phyloP scores from a whole-genome alignment of 2,329 filamentous ascomycete species.

The Trichoderma lentiforme region DNA sequence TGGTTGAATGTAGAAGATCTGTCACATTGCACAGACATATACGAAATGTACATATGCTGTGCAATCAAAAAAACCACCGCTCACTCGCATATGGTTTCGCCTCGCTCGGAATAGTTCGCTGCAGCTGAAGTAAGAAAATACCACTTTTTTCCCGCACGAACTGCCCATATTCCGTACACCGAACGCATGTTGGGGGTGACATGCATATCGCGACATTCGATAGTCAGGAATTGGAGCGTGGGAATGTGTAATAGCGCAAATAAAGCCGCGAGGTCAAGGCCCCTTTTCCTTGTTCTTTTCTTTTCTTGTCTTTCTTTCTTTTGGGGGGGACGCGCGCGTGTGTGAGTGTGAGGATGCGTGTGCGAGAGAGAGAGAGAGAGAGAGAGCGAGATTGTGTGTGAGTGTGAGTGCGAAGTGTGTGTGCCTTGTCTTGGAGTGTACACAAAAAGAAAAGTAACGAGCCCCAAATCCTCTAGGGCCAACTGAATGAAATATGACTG shows the following conservation, averaged over 20 bases:
- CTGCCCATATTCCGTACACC: not conserved
- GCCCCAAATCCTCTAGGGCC: not conserved
- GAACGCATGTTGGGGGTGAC: conserved; percentile 10
- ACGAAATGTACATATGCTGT: conserved; percentile 8
- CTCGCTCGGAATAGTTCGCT: not conserved
- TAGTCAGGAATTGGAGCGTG: not conserved
- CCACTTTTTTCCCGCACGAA: not conserved
- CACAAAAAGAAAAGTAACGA: not conserved
- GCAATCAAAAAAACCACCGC: conserved; percentile 7
- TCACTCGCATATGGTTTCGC: not conserved
- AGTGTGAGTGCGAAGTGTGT: not conserved
- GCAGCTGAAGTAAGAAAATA: not conserved
- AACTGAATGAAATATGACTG: conserved; percentile 8
- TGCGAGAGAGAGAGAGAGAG: not conserved
- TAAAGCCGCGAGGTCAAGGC: not conserved
- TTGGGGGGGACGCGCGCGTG: not conserved
- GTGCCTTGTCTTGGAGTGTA: not conserved
- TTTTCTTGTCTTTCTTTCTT: not conserved
- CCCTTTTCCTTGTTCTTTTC: not conserved
- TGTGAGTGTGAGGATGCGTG: not conserved
- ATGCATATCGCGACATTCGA: conserved; percentile 16
- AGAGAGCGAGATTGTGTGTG: not conserved
- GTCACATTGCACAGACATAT: conserved; percentile 17
- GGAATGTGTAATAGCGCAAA: not conserved
- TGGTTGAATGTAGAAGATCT: conserved; percentile 9